These are phyloP conservation scores for Phaeosphaeriaceae sp. DNA, from an alignment of 2,329 filamentous ascomycete genomes.

Conservation along the genomic window DNA sequence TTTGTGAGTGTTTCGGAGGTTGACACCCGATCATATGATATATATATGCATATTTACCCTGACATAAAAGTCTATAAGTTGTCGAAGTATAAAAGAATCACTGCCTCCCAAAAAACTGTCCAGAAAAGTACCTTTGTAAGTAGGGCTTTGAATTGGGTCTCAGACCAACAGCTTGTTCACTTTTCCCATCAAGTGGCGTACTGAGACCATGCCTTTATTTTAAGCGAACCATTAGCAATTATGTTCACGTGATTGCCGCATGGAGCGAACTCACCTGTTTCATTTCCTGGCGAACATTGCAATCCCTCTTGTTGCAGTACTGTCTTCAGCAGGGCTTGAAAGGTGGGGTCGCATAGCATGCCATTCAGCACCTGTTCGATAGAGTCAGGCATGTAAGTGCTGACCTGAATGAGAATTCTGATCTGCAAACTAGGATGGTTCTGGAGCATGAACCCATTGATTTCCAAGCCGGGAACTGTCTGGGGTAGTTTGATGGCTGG, in stretches of 20 bases:
- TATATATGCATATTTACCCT: too few relatives aligned
- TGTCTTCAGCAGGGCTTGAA: neutral
- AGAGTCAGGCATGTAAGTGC: neutral
- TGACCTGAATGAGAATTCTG: neutral
- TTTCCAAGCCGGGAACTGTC: neutral
- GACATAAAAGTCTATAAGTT: too few relatives aligned
- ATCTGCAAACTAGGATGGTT: neutral
- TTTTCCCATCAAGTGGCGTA: neutral
- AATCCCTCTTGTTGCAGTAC: neutral
- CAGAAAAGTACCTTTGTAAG: too few relatives aligned
- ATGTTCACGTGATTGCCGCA: neutral
- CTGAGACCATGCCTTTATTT: neutral
- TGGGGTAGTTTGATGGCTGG: neutral
- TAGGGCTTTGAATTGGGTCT: neutral
- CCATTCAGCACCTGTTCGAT: neutral
- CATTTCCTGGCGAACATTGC: neutral
- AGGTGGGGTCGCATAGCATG: neutral
- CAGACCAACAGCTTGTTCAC: neutral
- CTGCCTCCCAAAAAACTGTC: too few relatives aligned
- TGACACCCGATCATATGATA: too few relatives aligned
- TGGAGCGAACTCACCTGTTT: neutral
- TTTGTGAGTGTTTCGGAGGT: too few relatives aligned
- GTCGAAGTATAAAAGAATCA: too few relatives aligned
- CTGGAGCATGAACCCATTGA: neutral
- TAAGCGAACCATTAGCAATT: neutral